Percentiles rank a stretch among this genome's conserved stretches.
phyloP scores from a whole-genome alignment of 257 asterid genomes.

The Solanum neorickii region DNA sequence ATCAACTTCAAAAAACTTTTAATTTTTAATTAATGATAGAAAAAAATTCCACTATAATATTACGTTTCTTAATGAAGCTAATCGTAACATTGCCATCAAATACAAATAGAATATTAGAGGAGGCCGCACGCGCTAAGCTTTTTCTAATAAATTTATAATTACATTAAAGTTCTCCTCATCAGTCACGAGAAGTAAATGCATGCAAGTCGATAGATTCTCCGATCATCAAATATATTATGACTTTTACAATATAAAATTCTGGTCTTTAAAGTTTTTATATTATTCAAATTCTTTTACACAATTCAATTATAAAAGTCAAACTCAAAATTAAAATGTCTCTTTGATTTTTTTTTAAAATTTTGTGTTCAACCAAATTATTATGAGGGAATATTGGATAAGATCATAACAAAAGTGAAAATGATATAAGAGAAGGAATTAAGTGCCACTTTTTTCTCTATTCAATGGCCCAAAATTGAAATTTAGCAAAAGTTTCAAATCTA shows the following conservation, averaged over 20 bases:
- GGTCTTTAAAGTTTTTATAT: not conserved
- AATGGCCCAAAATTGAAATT: not conserved
- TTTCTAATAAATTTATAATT: no score
- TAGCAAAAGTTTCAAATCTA: not conserved
- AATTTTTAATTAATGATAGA: no score
- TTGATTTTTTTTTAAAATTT: not conserved
- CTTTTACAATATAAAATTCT: no score
- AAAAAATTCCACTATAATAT: not conserved
- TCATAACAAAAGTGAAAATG: not conserved
- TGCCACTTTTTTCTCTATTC: not conserved
- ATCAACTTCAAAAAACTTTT: no score
- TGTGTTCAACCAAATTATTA: not conserved
- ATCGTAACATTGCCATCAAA: not conserved
- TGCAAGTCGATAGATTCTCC: not conserved
- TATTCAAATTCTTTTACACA: not conserved
- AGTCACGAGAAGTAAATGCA: no score
- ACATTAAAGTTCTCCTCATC: not conserved
- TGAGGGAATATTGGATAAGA: not conserved
- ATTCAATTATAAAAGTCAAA: not conserved
- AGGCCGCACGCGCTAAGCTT: not conserved
- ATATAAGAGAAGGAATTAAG: not conserved
- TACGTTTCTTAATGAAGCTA: not conserved
- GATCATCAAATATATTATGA: not conserved
- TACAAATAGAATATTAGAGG: not conserved
- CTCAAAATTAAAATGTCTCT: not conserved